Evolutionary conservation across 2,329 filamentous ascomycete genomes (phyloP).

Genomic region (Fusarium annulatum): DNA sequence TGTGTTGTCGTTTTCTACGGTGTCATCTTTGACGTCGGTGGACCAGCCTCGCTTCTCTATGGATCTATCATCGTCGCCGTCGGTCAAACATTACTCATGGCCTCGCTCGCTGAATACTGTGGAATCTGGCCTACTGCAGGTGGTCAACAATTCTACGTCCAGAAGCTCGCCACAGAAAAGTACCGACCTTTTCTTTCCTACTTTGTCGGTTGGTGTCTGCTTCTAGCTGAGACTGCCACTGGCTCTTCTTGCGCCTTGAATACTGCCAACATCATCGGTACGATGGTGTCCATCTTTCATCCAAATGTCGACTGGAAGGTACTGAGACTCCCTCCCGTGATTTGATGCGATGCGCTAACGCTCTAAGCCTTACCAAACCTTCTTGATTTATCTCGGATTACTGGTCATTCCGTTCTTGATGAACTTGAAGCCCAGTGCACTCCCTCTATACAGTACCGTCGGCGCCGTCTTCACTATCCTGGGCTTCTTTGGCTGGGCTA

Average conservation of each 20-base stretch:
- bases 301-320: conserved; percentile 20
- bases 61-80: conserved; percentile 22
- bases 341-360: not conserved
- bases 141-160: conserved; percentile 15
- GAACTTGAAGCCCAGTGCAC: conserved; percentile 14
- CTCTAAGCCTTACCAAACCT: conserved; percentile 12
- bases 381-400: conserved; percentile 4
- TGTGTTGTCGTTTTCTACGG: conserved; percentile 22
- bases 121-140: conserved; percentile 12
- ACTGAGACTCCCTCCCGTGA: not conserved
- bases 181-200: conserved; percentile 6
- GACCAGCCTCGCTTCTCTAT: conserved; percentile 10
- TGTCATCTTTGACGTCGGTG: conserved; percentile 17
- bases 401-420: not conserved
- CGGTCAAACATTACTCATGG: conserved; percentile 13
- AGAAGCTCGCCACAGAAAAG: not conserved
- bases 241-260: conserved; percentile 10
- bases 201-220: conserved; percentile 13
- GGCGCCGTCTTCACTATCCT: conserved; percentile 17
- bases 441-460: conserved; percentile 14
- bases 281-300: conserved; percentile 8
- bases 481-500: conserved; percentile 21
- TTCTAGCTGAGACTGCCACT: conserved; percentile 11
- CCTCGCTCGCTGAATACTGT: conserved; percentile 22
- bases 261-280: conserved; percentile 10